Evolutionary conservation across 768 basidiomycete species (phyloP).

Genomic region (Russula virescens): DNA sequence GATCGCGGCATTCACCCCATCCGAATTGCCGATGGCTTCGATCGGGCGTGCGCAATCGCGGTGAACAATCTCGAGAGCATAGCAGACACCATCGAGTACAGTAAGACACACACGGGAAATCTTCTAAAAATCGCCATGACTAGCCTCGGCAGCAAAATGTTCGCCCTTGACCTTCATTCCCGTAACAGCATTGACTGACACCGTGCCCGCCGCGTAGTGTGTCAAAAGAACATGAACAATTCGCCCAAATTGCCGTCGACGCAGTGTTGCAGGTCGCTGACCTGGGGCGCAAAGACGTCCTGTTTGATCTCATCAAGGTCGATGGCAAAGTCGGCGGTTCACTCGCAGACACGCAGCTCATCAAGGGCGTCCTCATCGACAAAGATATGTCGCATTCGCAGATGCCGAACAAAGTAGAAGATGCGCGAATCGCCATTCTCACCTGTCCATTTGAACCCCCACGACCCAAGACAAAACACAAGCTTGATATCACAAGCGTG

Average conservation of each 20-base stretch:
- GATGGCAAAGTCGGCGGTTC: conserved; percentile 98
- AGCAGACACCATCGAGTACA: conserved; percentile 85
- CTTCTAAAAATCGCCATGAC: conserved; percentile 94
- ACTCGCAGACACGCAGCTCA: conserved; percentile 88
- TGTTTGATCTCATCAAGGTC: conserved; percentile 98
- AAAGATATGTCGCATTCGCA: conserved; percentile 99
- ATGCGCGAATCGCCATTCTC: conserved; percentile 92
- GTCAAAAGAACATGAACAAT: conserved; percentile 92
- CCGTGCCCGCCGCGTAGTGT: conserved; percentile 51
- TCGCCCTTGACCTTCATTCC: conserved; percentile 27
- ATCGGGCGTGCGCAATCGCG: conserved; percentile 87
- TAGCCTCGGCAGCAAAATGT: conserved; percentile 98
- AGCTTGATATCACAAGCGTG: conserved; percentile 92
- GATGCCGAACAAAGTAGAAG: conserved; percentile 85
- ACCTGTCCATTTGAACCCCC: conserved; percentile 99
- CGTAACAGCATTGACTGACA: not conserved
- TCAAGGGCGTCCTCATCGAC: conserved; percentile 97
- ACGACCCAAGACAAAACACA: conserved; percentile 98
- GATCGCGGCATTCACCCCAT: conserved; percentile 99
- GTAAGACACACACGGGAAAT: conserved; percentile 74
- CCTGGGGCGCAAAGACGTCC: conserved; percentile 88
- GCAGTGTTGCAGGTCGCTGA: conserved; percentile 95
- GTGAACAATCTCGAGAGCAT: conserved; percentile 87
- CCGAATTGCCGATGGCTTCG: conserved; percentile 98
- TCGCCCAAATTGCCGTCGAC: conserved; percentile 97